These are phyloP conservation scores for Lecanicillium sp. DNA, from an alignment of 2,329 filamentous ascomycete species.

Conservation along the genomic window DNA sequence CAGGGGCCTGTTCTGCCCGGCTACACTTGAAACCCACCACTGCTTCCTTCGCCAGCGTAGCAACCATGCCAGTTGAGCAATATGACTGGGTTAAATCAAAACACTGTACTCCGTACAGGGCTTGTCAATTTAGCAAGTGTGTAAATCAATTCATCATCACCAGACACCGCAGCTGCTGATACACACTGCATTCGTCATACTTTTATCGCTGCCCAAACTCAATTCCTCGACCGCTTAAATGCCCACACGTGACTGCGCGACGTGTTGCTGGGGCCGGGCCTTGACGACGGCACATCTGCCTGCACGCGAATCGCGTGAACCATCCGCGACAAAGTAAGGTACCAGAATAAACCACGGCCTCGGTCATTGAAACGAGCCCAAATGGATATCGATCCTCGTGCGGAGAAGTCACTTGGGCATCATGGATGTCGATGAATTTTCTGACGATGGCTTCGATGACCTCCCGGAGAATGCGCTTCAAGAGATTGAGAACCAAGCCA, in stretches of 20 bases:
- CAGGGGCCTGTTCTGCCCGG: no score
- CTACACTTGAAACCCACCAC: no score
- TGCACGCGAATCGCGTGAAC: slow-evolving; percentile 1
- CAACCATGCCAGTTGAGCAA: no score
- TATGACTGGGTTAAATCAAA: no score
- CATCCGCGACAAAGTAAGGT: background rate
- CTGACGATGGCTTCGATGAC: slow-evolving; percentile 56
- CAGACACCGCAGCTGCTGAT: no score
- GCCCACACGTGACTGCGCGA: slow-evolving; percentile 19
- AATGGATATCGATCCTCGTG: background rate
- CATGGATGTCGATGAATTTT: slow-evolving; percentile 49
- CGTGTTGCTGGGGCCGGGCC: slow-evolving; percentile 4
- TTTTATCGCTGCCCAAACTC: no score
- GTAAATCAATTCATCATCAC: no score
- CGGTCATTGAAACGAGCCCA: background rate
- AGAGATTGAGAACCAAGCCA: slow-evolving; percentile 57
- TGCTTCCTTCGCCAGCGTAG: no score
- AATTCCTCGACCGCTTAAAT: background rate
- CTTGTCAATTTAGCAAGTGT: no score
- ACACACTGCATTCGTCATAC: no score
- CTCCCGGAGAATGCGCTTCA: slow-evolving; percentile 49
- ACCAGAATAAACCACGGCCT: background rate
- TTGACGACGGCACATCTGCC: background rate
- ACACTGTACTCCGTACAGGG: no score
- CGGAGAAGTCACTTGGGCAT: background rate